A percentile compares a stretch with the other conserved stretches of the same genome.
Conservation (phyloP, 148 eudicot species). For the Amaranthus cruentus region DNA sequence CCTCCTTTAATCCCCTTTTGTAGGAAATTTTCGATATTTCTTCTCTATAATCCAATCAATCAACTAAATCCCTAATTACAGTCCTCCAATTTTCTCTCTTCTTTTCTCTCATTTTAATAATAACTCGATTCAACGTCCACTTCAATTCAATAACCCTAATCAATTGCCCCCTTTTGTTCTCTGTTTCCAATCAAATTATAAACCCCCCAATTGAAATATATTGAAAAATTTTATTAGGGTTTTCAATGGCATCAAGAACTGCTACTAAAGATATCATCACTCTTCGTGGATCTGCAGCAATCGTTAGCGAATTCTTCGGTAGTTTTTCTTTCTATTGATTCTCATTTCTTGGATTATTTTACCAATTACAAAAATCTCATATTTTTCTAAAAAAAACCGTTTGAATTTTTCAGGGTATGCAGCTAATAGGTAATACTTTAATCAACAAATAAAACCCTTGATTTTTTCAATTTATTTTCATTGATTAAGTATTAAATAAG, state of each 20-base stretch:
- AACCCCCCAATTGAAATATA: neutral
- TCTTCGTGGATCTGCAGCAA: constrained; percentile 91
- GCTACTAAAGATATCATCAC: constrained; percentile 87
- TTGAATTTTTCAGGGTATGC: constrained; percentile 71
- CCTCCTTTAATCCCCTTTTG: neutral
- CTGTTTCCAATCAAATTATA: neutral
- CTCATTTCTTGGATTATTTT: neutral
- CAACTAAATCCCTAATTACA: constrained; percentile 3
- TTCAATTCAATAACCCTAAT: no score
- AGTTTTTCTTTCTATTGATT: neutral
- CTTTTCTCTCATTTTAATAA: neutral
- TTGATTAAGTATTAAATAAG: neutral
- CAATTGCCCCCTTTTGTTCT: no score
- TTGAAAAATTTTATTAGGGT: neutral
- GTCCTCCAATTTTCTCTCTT: neutral
- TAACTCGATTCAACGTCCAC: no score
- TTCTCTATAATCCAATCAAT: constrained; percentile 5
- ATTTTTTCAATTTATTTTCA: neutral
- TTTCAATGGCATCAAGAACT: constrained; percentile 71
- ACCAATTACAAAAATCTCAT: neutral
- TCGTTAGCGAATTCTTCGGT: constrained; percentile 93
- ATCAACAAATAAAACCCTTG: neutral
- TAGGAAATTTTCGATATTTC: neutral
- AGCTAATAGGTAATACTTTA: constrained; percentile 59
- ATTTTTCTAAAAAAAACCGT: constrained; percentile 2